These are phyloP conservation scores for Phallus indusiatus DNA, from an alignment of 768 basidiomycete genomes.

Conservation along the genomic window DNA sequence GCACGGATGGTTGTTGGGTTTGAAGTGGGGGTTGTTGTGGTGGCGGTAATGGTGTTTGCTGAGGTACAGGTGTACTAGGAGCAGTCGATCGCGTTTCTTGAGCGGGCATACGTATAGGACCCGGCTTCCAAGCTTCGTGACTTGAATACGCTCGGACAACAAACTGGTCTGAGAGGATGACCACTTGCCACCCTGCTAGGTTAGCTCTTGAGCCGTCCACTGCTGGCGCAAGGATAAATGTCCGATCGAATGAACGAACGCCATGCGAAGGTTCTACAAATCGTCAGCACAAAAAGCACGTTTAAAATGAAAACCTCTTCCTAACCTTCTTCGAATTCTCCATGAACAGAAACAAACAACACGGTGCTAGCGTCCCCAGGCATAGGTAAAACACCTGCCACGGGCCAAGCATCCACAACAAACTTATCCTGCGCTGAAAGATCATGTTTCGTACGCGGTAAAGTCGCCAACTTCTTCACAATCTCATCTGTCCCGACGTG, in stretches of 20 bases:
- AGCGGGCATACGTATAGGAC: slow-evolving; percentile 66
- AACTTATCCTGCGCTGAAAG: slow-evolving; percentile 75
- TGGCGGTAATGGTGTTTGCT: slow-evolving; percentile 16
- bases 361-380: slow-evolving; percentile 26
- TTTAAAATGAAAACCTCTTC: slow-evolving; percentile 11
- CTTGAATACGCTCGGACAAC: slow-evolving; percentile 78
- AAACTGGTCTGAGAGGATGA: slow-evolving; percentile 83
- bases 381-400: slow-evolving; percentile 48
- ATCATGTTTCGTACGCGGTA: slow-evolving; percentile 81
- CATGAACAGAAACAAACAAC: slow-evolving; percentile 72
- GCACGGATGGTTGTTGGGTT: slow-evolving; percentile 19
- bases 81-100: slow-evolving; percentile 21
- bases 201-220: slow-evolving; percentile 78
- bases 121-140: slow-evolving; percentile 68
- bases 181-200: slow-evolving; percentile 78
- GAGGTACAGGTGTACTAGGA: slow-evolving; percentile 19
- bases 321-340: slow-evolving; percentile 86
- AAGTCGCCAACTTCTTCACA: slow-evolving; percentile 44
- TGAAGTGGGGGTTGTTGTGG: too few species aligned
- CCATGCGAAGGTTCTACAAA: slow-evolving; percentile 61
- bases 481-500: slow-evolving; percentile 63
- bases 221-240: slow-evolving; percentile 79
- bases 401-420: slow-evolving; percentile 77
- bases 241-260: slow-evolving; percentile 86
- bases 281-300: slow-evolving; percentile 2